Conservation (phyloP, 164 flowering plant genomes). For the Echeveria elegans region DNA sequence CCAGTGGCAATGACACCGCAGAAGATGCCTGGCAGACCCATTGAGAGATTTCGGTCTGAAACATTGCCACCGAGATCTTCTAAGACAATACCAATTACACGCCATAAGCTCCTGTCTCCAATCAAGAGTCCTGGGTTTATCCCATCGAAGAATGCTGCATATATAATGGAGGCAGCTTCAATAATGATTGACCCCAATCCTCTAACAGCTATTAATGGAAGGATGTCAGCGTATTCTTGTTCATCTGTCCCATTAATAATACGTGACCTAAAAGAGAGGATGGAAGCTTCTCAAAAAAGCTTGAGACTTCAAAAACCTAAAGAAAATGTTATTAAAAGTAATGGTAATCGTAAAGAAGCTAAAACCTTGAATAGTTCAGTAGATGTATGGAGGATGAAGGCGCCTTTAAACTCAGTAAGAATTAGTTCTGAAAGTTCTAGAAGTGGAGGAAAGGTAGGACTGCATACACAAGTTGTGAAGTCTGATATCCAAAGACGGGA, state of each 20-base stretch:
- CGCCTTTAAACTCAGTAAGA: conserved; percentile 16
- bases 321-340: conserved; percentile 13
- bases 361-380: conserved; percentile 7
- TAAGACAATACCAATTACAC: conserved; percentile 62
- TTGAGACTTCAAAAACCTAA: conserved; percentile 23
- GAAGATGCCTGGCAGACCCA: conserved; percentile 30
- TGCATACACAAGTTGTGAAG: conserved; percentile 27
- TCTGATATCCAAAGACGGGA: conserved; percentile 30
- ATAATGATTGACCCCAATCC: conserved; percentile 64
- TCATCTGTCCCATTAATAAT: conserved; percentile 44
- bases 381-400: conserved; percentile 11
- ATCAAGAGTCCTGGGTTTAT: conserved; percentile 56
- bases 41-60: conserved; percentile 79
- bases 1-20: conserved; percentile 20
- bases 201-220: conserved; percentile 22
- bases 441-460: conserved; percentile 23
- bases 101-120: conserved; percentile 79
- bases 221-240: conserved; percentile 18
- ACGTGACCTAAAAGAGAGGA: conserved; percentile 40
- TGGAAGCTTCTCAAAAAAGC: conserved; percentile 36
- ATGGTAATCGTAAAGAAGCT: conserved; percentile 17
- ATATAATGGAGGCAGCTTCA: conserved; percentile 86
- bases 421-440: conserved; percentile 17
- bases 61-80: conserved; percentile 69
- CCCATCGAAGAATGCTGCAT: conserved; percentile 54